Base-by-base conservation (phyloP, 2,329 filamentous ascomycete species). In the Pseudocercospora crystallina region DNA sequence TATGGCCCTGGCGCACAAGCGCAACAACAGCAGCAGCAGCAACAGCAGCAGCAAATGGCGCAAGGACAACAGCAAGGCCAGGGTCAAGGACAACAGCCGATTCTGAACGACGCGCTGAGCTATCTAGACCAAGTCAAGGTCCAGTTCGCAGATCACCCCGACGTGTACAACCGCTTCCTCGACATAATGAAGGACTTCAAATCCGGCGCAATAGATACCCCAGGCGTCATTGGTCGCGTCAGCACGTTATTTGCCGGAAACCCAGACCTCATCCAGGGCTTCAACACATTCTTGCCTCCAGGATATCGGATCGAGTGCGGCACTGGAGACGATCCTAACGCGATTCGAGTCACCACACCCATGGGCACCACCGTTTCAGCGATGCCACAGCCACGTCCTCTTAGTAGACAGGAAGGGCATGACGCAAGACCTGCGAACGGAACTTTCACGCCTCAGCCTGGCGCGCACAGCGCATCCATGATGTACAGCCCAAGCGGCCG, bases 171-270 rank as follows among this genome's bases (percentile, higher is more conserved):
- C 65, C 81, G 89, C 33, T 97, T 99, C 63, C 75, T 99, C 39
- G 94, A 99, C 63, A 99, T 99, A 42, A 99, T 99, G 94, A 99
- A 99, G 67, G 94, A 99, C 63, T 99, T 99, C 71, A 99, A 99
- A 73, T 96, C 90, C 64, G 92, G 96, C 73, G 90, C 91, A 3
- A 99, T 99, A 63, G 94, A 99, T 68, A 99, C 94, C 0, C 94
- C 94, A 0, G 94, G 94, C 1, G 94, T 99, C 2, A 99, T 99
- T 61, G 95, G 95, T 64, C 85, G 94, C 42, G 94, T 99, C 26
- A 97, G 94, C 1, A 90, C 90, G 45, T 82, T 99, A 1, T 99
- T 99, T 67, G 91, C 92, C 15, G 94, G 94, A 2, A 92, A 99
- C 64, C 94, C 94, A 2, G 94, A 69, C 46, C 58, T 68, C 33